These are phyloP conservation scores for Rubroboletus pulcherrimus DNA, from an alignment of 768 basidiomycete species.

Conservation along the genomic window DNA sequence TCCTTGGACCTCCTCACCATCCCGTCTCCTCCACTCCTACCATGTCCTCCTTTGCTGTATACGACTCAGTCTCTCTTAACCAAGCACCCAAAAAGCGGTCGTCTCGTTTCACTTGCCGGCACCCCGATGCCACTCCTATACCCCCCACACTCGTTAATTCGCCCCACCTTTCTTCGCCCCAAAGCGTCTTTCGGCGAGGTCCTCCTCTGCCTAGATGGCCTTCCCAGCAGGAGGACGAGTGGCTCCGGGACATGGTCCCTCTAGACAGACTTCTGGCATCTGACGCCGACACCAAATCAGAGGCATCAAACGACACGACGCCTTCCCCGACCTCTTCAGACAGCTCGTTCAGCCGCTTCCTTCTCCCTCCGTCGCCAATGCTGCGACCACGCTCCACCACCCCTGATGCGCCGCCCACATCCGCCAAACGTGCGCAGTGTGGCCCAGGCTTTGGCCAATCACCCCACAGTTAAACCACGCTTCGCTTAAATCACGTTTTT, in stretches of 20 bases:
- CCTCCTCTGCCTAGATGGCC: constrained; percentile 35
- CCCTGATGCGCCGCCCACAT: constrained; percentile 13
- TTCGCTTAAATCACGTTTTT: constrained; percentile 15
- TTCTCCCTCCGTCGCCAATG: constrained; percentile 18
- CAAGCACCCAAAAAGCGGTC: constrained; percentile 18
- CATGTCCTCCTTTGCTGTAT: constrained; percentile 19
- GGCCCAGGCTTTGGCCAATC: constrained; percentile 13
- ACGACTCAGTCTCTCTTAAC: constrained; percentile 8
- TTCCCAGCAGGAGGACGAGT: constrained; percentile 51
- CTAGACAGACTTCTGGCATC: constrained; percentile 7
- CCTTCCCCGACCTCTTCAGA: constrained; percentile 24
- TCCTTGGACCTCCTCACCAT: constrained; percentile 10
- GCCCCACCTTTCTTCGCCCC: constrained; percentile 49
- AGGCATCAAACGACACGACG: constrained; percentile 6
- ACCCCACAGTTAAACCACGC: constrained; percentile 9
- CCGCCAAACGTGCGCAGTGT: constrained; percentile 6
- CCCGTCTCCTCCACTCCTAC: neutral
- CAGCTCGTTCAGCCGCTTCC: constrained; percentile 7
- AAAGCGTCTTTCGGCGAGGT: constrained; percentile 45
- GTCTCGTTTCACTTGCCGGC: constrained; percentile 16
- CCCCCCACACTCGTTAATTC: constrained; percentile 57
- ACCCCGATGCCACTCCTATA: constrained; percentile 42
- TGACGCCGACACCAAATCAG: constrained; percentile 19
- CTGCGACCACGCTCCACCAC: constrained; percentile 24
- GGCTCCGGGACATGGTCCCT: constrained; percentile 65